Evolutionary conservation across 208 protist genomes (phyloP).

Genomic region (Porcisia hertigi): DNA sequence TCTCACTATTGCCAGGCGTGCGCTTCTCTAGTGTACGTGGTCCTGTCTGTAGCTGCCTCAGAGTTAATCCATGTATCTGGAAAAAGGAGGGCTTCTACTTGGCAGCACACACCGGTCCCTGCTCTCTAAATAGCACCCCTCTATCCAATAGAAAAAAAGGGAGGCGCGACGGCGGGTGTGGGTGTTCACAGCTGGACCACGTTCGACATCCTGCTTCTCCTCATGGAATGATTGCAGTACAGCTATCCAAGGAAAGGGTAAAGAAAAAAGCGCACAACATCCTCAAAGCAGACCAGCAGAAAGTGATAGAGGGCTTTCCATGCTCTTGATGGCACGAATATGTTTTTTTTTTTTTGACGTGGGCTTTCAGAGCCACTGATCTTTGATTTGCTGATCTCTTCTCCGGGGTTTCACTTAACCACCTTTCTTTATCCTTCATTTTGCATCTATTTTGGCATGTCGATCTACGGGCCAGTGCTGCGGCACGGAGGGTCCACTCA

Average conservation of each 20-base stretch:
- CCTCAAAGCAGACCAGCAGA: neutral
- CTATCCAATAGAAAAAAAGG: neutral
- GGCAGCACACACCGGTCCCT: neutral
- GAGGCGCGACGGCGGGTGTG: neutral
- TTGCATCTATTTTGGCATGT: neutral
- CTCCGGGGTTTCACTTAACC: neutral
- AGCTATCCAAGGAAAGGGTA: neutral
- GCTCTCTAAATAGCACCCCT: neutral
- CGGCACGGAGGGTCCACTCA: neutral
- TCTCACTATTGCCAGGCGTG: neutral
- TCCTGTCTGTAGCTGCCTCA: neutral
- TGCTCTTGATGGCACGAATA: neutral
- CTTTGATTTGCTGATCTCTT: neutral
- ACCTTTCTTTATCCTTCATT: neutral
- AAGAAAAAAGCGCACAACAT: neutral
- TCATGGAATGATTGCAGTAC: neutral
- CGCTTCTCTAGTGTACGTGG: neutral
- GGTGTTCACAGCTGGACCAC: neutral
- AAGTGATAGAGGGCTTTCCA: neutral
- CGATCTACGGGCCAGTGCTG: neutral
- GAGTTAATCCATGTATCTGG: neutral
- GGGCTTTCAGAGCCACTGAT: neutral
- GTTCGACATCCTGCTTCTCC: neutral
- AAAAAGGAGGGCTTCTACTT: neutral
- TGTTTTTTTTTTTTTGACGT: neutral